Conservation (phyloP, 148 eudicot genomes). For the Camellia japonica region DNA sequence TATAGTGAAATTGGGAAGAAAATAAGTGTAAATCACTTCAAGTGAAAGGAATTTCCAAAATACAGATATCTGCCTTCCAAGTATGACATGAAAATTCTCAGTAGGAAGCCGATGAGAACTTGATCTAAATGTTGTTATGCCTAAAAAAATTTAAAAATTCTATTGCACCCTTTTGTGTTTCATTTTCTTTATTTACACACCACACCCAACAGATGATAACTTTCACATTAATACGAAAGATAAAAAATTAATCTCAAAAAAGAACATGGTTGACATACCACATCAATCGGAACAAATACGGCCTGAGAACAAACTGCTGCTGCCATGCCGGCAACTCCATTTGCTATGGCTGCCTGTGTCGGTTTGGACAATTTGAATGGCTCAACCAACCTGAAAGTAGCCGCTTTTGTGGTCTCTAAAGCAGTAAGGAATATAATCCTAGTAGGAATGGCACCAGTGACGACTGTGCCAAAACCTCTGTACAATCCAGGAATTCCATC, state of each 20-base stretch:
- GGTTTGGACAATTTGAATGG: conserved; percentile 86
- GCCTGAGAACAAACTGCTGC: conserved; percentile 84
- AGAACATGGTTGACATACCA: conserved; percentile 46
- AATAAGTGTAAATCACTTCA: neutral
- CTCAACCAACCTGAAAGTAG: conserved; percentile 71
- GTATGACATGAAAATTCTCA: too few species aligned
- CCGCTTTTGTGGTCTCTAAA: conserved; percentile 91
- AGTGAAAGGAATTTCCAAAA: neutral
- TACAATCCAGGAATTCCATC: conserved; percentile 94
- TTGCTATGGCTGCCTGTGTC: conserved; percentile 89
- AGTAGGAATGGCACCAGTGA: conserved; percentile 88
- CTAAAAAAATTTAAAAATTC: too few species aligned
- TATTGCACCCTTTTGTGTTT: too few species aligned
- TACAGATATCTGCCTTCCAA: neutral
- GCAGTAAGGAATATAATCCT: conserved; percentile 89
- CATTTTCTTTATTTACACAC: too few species aligned
- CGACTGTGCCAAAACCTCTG: conserved; percentile 96
- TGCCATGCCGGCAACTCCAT: conserved; percentile 92
- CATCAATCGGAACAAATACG: conserved; percentile 92
- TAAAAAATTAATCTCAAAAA: neutral
- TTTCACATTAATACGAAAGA: neutral
- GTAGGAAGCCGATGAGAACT: too few species aligned
- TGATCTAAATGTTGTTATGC: too few species aligned
- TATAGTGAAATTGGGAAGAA: neutral
- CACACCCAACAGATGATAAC: too few species aligned